phyloP scores from a whole-genome alignment of 805 yeast species.

The Starmerella scarabaei region DNA sequence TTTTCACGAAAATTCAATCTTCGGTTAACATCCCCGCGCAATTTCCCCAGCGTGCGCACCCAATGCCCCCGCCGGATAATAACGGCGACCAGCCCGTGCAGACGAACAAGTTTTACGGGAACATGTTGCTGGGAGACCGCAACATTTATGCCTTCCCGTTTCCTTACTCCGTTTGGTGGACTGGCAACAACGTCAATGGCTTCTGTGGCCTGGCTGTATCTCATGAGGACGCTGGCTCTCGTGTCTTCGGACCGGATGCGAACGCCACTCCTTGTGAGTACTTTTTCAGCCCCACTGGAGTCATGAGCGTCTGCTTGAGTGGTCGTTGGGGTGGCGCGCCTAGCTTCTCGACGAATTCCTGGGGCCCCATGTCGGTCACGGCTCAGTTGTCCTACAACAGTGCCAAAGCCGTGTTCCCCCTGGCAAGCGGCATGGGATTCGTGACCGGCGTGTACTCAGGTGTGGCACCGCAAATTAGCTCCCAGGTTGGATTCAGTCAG shows the following conservation, averaged over 20 bases:
- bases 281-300: constrained; percentile 44
- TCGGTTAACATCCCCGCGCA: constrained; percentile 31
- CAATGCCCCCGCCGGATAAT: constrained; percentile 27
- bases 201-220: constrained; percentile 51
- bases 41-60: constrained; percentile 31
- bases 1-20: constrained; percentile 38
- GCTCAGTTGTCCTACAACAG: constrained; percentile 15
- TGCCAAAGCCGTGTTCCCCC: constrained; percentile 36
- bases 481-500: constrained; percentile 35
- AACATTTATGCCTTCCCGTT: constrained; percentile 44
- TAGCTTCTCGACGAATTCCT: constrained; percentile 32
- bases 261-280: constrained; percentile 31
- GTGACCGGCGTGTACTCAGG: constrained; percentile 52
- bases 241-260: constrained; percentile 37
- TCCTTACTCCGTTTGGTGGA: constrained; percentile 60
- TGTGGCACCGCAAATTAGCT: constrained; percentile 34
- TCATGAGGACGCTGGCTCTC: constrained; percentile 37
- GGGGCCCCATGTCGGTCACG: constrained; percentile 22
- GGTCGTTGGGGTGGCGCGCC: constrained; percentile 38
- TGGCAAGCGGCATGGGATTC: constrained; percentile 76
- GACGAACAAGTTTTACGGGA: constrained; percentile 68
- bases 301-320: constrained; percentile 44
- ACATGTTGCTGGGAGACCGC: constrained; percentile 47
- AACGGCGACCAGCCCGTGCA: constrained; percentile 40
- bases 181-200: constrained; percentile 26